Percentiles rank a stretch among this genome's conserved stretches.
phyloP scores from a whole-genome alignment of 2,329 filamentous ascomycete genomes.

The Laburnicola sp. region DNA sequence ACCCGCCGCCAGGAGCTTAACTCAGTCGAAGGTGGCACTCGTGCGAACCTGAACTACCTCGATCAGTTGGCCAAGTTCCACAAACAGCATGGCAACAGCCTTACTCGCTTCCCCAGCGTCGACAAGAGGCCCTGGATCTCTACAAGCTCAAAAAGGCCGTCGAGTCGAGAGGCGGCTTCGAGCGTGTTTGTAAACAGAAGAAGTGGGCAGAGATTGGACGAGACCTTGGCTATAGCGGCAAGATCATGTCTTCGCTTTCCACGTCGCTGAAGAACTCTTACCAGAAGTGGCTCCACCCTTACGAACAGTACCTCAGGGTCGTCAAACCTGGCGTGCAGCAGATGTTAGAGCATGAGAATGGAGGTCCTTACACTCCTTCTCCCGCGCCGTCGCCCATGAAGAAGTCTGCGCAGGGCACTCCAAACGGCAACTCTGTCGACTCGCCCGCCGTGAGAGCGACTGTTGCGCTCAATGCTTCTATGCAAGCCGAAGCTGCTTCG shows the following conservation, averaged over 20 bases:
- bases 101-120: constrained; percentile 92
- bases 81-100: constrained; percentile 91
- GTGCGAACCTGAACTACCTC: constrained; percentile 93
- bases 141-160: constrained; percentile 97
- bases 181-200: constrained; percentile 94
- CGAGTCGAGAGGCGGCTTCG: constrained; percentile 90
- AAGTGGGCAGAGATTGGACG: constrained; percentile 99
- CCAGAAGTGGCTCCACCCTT: constrained; percentile 93
- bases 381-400: constrained; percentile 76
- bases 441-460: constrained; percentile 68
- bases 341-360: constrained; percentile 89
- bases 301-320: constrained; percentile 88
- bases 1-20: constrained; percentile 96
- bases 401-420: constrained; percentile 53
- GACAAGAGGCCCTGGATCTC: constrained; percentile 96
- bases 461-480: constrained; percentile 59
- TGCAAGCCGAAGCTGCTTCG: constrained; percentile 46
- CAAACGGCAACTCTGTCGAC: constrained; percentile 59
- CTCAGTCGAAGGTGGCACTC: constrained; percentile 95
- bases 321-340: constrained; percentile 97
- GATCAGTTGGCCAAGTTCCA: constrained; percentile 96
- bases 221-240: constrained; percentile 95
- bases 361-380: constrained; percentile 81
- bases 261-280: constrained; percentile 98
- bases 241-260: constrained; percentile 98